A percentile compares a stretch with the other conserved stretches of the same genome.
phyloP scores from a whole-genome alignment of 192 early-diverging fungal species.

The Coemansia guatemalensis region DNA sequence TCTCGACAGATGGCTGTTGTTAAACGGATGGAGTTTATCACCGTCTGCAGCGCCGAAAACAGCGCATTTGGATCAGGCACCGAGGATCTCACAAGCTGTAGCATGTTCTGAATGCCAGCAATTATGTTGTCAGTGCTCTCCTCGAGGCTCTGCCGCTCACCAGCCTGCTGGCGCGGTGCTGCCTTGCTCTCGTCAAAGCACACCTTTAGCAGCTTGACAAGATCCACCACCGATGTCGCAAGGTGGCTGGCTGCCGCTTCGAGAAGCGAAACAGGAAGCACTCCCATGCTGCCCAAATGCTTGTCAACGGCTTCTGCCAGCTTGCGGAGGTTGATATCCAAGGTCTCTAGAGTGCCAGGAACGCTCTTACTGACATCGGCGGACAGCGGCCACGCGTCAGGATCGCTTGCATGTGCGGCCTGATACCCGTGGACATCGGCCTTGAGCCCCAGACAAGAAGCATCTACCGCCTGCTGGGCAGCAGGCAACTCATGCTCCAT shows the following conservation, averaged over 20 bases:
- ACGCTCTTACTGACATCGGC: conserved; percentile 49
- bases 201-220: conserved; percentile 61
- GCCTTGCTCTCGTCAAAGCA: conserved; percentile 49
- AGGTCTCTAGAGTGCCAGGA: conserved; percentile 10
- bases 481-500: conserved; percentile 65
- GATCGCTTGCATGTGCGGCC: conserved; percentile 29
- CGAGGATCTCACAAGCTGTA: conserved; percentile 38
- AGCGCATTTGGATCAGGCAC: conserved; percentile 41
- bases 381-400: conserved; percentile 48
- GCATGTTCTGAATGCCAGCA: conserved; percentile 49
- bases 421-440: conserved; percentile 79
- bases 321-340: conserved; percentile 59
- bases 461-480: conserved; percentile 81
- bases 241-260: conserved; percentile 80
- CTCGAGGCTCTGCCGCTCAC: conserved; percentile 31
- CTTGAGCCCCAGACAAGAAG: conserved; percentile 79
- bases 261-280: conserved; percentile 67
- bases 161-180: conserved; percentile 23
- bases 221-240: conserved; percentile 75
- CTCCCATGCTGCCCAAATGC: conserved; percentile 71
- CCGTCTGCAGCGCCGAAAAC: conserved; percentile 35
- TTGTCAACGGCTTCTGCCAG: conserved; percentile 74
- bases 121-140: conserved; percentile 51
- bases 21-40: conserved; percentile 30
- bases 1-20: conserved; percentile 37